Base-by-base conservation (phyloP, 2,329 filamentous ascomycete species). In the Cordyceps javanica region DNA sequence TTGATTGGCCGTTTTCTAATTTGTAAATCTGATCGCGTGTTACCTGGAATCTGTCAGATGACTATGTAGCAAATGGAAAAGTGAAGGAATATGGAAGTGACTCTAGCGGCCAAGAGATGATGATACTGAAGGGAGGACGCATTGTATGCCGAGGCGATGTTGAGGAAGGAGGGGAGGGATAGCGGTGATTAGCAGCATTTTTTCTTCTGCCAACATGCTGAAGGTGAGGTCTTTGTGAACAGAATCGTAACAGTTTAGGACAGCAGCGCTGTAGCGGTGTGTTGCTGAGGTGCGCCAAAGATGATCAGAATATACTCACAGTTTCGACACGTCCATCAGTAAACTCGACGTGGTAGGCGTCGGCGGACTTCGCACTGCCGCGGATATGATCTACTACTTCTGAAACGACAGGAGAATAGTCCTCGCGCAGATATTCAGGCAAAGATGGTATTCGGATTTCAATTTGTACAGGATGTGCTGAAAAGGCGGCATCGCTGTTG, bases 271-370 rank as follows among this genome's bases (percentile, higher is more conserved):
- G 19, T 23, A 49, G 49, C 54, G 44, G 38, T 59, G 32, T 60
- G 41, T 11, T 44, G 28, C 28, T 25, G 21, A 44, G 23, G 25
- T 54, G 32, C 56, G 41, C 19, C 9, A n/a, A 19, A 26, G n/a
- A 23, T 21, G 10, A 16, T 34, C 13, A 10, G 28, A 59, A 30
- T 51, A 41, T 32, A 74, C 77, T 71, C 70, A 81, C 78, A 63
- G 71, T 59, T 55, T 77, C 71, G 60, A 73, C 62, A 51, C 72
- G 70, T 25, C 77, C 78, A 61, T 80, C 77, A 30, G 73, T 72
- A 49, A 78, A 80, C 59, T 78, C 76, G 11, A 76, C 68, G 5
- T 62, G 65, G 44, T 75, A 76, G 23, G 65, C 65, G 9, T 60
- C 59, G 14, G 66, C 64, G 1, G 63, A 63, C 1, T 63, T 60